Percentiles rank a stretch among this genome's conserved stretches.
Conservation (phyloP, 495 filamentous ascomycete species). For the Chaetomidium leptoderma region DNA sequence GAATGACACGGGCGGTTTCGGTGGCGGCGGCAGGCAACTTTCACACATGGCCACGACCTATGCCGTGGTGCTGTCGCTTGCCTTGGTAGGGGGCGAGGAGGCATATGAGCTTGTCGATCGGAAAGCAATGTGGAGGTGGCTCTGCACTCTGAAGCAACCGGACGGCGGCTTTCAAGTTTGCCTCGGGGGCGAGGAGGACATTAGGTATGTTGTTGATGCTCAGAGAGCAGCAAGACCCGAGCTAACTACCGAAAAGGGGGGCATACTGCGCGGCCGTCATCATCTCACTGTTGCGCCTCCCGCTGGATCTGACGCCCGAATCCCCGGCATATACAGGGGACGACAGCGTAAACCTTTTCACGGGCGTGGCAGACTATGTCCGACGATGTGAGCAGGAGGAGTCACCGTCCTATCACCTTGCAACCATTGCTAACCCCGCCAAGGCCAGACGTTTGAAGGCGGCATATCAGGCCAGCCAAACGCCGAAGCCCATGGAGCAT, state of each 20-base stretch:
- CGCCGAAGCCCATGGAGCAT: conserved; percentile 91
- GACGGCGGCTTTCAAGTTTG: conserved; percentile 81
- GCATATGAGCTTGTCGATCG: conserved; percentile 74
- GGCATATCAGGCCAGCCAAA: conserved; percentile 79
- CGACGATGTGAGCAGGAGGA: conserved; percentile 59
- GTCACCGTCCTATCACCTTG: background rate
- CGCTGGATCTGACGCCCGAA: conserved; percentile 68
- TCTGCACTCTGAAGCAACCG: conserved; percentile 74
- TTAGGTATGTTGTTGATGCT: conserved; percentile 57
- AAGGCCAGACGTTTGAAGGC: conserved; percentile 91
- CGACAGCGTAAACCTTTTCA: conserved; percentile 51
- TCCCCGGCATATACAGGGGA: conserved; percentile 47
- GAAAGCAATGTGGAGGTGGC: conserved; percentile 80
- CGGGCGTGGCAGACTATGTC: conserved; percentile 72
- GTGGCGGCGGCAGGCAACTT: conserved; percentile 84
- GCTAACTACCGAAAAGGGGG: conserved; percentile 50
- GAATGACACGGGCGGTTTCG: conserved; percentile 81
- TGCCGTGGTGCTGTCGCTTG: conserved; percentile 71
- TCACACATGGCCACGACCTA: conserved; percentile 88
- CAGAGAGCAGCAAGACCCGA: background rate
- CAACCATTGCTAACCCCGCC: conserved; percentile 9
- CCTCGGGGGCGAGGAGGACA: conserved; percentile 82
- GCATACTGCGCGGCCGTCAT: conserved; percentile 85
- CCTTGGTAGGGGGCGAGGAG: conserved; percentile 68
- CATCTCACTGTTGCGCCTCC: conserved; percentile 76